phyloP scores from a whole-genome alignment of 148 eudicot species.

The Chenopodium quinoa region DNA sequence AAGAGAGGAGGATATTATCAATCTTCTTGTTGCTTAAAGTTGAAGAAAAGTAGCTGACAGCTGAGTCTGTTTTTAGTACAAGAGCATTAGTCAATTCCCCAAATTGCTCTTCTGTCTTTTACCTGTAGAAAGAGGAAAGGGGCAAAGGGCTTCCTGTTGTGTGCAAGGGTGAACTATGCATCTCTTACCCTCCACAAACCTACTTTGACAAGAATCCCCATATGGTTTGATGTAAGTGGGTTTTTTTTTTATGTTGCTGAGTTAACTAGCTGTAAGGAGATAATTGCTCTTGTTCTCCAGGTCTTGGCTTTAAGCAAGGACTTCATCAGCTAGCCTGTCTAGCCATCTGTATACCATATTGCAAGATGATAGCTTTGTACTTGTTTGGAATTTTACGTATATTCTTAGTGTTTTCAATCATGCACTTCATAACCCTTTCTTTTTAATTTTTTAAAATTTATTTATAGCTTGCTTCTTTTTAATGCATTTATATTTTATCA shows the following conservation, averaged over 20 bases:
- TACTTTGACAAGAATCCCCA: not conserved
- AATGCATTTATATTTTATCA: no score
- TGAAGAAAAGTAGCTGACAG: not conserved
- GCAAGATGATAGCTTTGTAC: not conserved
- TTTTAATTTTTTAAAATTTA: no score
- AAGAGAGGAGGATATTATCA: not conserved
- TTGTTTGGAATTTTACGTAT: not conserved
- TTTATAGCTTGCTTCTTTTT: no score
- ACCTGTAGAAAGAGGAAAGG: not conserved
- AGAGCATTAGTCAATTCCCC: not conserved
- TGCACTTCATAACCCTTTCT: not conserved
- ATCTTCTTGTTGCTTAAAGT: not conserved
- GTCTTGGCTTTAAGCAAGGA: not conserved
- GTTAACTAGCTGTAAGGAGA: not conserved
- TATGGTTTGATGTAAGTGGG: not conserved
- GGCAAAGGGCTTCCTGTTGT: not conserved
- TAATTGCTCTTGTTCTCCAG: not conserved
- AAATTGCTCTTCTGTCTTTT: not conserved
- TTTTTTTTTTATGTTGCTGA: not conserved
- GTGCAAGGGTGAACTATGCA: not conserved
- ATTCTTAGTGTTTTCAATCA: not conserved
- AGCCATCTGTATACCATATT: not conserved
- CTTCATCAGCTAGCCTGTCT: not conserved
- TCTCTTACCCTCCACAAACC: not conserved
- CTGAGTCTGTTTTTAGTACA: not conserved